Evolutionary conservation across 2,329 filamentous ascomycete species (phyloP).

Genomic region (Curvularia lunata): DNA sequence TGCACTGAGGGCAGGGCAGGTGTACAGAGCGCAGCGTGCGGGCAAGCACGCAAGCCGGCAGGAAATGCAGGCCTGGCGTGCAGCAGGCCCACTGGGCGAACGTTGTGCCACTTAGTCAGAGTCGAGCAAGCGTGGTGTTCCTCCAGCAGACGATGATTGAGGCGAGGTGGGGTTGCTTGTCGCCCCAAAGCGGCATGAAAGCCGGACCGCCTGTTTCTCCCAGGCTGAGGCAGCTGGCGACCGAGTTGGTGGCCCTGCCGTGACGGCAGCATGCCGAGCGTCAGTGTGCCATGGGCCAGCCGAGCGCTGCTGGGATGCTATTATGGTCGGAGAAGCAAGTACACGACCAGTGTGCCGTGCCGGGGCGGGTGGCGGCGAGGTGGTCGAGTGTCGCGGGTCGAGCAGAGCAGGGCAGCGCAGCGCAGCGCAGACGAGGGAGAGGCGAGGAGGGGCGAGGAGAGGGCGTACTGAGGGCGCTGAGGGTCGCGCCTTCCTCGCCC

Average conservation of each 20-base stretch:
- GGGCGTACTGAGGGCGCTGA: no score
- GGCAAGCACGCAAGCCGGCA: no score
- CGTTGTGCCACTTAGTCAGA: slow-evolving; percentile 3
- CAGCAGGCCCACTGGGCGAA: background rate
- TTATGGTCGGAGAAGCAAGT: slow-evolving; percentile 11
- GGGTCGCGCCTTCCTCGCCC: no score
- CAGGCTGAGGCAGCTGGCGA: slow-evolving; percentile 13
- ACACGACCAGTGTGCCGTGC: slow-evolving; percentile 4
- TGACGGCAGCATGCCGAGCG: slow-evolving; percentile 3
- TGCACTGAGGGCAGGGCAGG: background rate
- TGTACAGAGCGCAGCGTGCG: no score
- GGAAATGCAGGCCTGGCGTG: background rate
- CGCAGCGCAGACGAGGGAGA: no score
- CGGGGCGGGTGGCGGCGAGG: background rate
- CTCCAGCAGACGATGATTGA: slow-evolving; percentile 15
- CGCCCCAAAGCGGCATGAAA: slow-evolving; percentile 15
- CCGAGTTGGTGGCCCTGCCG: slow-evolving; percentile 5
- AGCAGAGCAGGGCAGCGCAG: no score
- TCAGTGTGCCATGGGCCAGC: background rate
- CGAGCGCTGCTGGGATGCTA: background rate
- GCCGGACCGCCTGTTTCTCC: slow-evolving; percentile 8
- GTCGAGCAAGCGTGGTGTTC: slow-evolving; percentile 8
- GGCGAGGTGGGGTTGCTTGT: slow-evolving; percentile 5
- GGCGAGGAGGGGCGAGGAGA: no score
- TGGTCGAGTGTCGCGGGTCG: background rate